These are phyloP conservation scores for Puccinia triticina DNA, from an alignment of 1,284 basidiomycete species.

Conservation along the genomic window DNA sequence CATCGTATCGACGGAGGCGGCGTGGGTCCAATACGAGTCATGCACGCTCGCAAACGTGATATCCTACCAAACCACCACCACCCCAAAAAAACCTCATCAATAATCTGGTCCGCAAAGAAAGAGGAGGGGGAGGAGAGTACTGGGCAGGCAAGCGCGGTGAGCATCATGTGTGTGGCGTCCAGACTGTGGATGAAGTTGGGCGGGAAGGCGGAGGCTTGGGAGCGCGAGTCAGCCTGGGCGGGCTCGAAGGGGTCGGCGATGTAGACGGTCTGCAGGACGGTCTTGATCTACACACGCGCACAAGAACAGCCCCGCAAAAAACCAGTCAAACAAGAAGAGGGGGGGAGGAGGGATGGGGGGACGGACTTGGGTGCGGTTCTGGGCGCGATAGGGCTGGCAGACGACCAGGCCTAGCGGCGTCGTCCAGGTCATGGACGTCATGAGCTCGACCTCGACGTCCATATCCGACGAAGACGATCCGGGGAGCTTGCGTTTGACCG, in stretches of 20 bases:
- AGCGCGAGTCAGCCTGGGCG: conserved; percentile 77
- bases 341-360: neutral
- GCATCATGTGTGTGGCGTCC: conserved; percentile 98
- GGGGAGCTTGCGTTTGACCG: conserved; percentile 40
- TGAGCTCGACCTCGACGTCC: conserved; percentile 74
- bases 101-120: conserved; percentile 46
- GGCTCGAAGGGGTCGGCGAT: conserved; percentile 84
- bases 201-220: conserved; percentile 95
- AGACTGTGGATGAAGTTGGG: conserved; percentile 98
- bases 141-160: conserved; percentile 88
- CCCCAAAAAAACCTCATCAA: neutral
- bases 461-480: conserved; percentile 49
- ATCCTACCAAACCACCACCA: conserved; percentile 63
- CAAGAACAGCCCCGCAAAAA: conserved; percentile 55
- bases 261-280: conserved; percentile 85
- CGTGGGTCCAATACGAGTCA: conserved; percentile 99
- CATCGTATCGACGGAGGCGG: conserved; percentile 84
- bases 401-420: conserved; percentile 91
- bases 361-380: conserved; percentile 69
- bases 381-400: conserved; percentile 92
- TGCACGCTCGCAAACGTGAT: conserved; percentile 93
- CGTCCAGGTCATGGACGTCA: conserved; percentile 96
- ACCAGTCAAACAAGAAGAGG: neutral
- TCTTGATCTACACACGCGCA: conserved; percentile 66
- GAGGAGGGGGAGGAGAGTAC: conserved; percentile 63